A percentile compares a stretch with the other conserved stretches of the same genome.
phyloP scores from a whole-genome alignment of 139 green algal species.

The Picochlorum sp. region DNA sequence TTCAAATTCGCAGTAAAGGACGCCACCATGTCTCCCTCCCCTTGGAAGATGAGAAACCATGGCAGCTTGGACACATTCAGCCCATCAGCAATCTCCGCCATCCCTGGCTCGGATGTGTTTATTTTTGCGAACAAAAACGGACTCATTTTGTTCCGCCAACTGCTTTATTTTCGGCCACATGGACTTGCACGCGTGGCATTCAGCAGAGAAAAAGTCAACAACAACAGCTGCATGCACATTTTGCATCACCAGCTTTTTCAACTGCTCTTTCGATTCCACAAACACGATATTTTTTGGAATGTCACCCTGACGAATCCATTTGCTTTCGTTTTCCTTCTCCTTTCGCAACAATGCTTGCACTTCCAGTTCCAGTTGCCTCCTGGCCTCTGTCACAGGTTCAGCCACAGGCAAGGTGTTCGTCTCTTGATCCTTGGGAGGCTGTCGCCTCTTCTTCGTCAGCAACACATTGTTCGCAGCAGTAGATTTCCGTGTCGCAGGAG shows the following conservation, averaged over 20 bases:
- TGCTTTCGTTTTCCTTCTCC: slow-evolving; percentile 7
- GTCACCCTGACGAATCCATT: not conserved
- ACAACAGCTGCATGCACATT: slow-evolving; percentile 10
- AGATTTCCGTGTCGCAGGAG: too few relatives aligned
- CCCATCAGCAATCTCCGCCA: slow-evolving; percentile 33
- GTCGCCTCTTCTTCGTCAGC: too few relatives aligned
- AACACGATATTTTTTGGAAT: slow-evolving; percentile 17
- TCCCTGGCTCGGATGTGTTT: slow-evolving; percentile 15
- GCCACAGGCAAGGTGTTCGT: too few relatives aligned
- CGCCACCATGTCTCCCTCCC: slow-evolving; percentile 12
- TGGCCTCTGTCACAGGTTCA: not conserved
- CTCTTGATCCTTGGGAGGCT: too few relatives aligned
- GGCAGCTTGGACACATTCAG: slow-evolving; percentile 43
- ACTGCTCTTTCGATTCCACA: slow-evolving; percentile 6
- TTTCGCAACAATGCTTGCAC: slow-evolving; percentile 4
- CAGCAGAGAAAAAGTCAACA: slow-evolving; percentile 48
- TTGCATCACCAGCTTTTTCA: slow-evolving; percentile 12
- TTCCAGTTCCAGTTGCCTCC: not conserved
- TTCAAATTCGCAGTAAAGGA: slow-evolving; percentile 51
- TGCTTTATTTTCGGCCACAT: slow-evolving; percentile 51
- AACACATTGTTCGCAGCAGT: too few relatives aligned
- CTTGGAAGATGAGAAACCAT: slow-evolving; percentile 40
- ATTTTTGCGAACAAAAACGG: slow-evolving; percentile 55
- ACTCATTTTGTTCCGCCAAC: slow-evolving; percentile 38
- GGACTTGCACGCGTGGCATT: slow-evolving; percentile 28